Evolutionary conservation across 805 yeast genomes (phyloP).

Genomic region (Wickerhamomyces hampshirensis): DNA sequence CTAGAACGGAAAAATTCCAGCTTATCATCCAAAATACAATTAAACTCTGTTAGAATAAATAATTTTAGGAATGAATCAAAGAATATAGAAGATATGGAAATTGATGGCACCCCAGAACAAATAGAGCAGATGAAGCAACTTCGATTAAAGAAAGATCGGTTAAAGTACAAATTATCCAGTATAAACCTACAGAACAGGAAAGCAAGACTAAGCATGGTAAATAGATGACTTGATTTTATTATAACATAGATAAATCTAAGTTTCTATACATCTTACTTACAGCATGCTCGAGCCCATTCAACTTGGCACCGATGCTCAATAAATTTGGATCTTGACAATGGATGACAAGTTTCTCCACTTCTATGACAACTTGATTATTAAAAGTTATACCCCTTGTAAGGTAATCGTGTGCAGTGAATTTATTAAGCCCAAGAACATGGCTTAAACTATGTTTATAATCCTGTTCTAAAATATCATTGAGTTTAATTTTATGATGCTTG

Average conservation of each 20-base stretch:
- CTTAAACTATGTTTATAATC: constrained; percentile 30
- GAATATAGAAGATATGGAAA: constrained; percentile 15
- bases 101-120: constrained; percentile 30
- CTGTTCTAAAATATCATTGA: constrained; percentile 35
- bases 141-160: constrained; percentile 39
- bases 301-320: constrained; percentile 56
- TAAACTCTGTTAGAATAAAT: constrained; percentile 36
- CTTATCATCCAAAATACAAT: constrained; percentile 33
- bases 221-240: constrained; percentile 6
- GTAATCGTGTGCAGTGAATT: constrained; percentile 41
- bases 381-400: constrained; percentile 62
- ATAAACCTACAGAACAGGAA: constrained; percentile 24
- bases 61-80: constrained; percentile 20
- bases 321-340: constrained; percentile 65
- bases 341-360: constrained; percentile 52
- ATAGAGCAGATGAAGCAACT: constrained; percentile 35
- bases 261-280: constrained; percentile 23
- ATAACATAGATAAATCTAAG: constrained; percentile 22
- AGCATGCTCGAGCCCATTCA: constrained; percentile 49
- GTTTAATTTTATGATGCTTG: constrained; percentile 36
- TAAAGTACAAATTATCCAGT: constrained; percentile 34
- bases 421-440: constrained; percentile 29
- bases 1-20: constrained; percentile 30
- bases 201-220: constrained; percentile 22
- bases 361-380: constrained; percentile 54